Conservation (phyloP, 129 eudicot genomes). For the Helichrysum umbraculigerum region DNA sequence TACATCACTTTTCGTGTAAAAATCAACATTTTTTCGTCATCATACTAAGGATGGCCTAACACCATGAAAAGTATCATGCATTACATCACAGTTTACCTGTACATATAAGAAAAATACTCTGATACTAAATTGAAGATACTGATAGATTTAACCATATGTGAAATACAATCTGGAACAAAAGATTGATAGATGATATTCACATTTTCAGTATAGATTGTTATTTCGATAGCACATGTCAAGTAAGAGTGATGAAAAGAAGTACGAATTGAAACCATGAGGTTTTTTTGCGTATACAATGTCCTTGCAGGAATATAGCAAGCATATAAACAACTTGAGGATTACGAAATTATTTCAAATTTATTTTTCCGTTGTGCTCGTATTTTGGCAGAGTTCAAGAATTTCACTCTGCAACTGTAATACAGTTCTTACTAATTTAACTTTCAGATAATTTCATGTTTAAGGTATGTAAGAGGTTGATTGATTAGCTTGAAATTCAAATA, state of each 20-base stretch:
- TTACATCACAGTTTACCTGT: neutral
- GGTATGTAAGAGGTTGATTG: neutral
- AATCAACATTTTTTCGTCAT: neutral
- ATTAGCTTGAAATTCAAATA: neutral
- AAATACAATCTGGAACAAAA: neutral
- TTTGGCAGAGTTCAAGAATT: neutral
- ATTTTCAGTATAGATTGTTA: neutral
- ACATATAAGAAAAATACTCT: neutral
- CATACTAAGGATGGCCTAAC: no score
- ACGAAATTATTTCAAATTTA: no score
- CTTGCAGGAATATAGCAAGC: neutral
- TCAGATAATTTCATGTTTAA: constrained; percentile 12
- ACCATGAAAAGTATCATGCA: no score
- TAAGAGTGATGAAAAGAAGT: neutral
- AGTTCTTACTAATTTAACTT: neutral
- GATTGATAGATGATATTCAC: neutral
- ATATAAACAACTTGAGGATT: neutral
- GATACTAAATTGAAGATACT: neutral
- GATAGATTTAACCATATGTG: neutral
- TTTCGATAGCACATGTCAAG: neutral
- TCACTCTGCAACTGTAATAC: neutral
- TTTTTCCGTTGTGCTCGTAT: neutral
- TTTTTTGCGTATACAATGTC: neutral
- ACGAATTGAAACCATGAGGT: neutral
- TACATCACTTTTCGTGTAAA: neutral